A percentile compares a stretch with the other conserved stretches of the same genome.
Conservation (phyloP, 805 yeast genomes). For the Pichia heedii region DNA sequence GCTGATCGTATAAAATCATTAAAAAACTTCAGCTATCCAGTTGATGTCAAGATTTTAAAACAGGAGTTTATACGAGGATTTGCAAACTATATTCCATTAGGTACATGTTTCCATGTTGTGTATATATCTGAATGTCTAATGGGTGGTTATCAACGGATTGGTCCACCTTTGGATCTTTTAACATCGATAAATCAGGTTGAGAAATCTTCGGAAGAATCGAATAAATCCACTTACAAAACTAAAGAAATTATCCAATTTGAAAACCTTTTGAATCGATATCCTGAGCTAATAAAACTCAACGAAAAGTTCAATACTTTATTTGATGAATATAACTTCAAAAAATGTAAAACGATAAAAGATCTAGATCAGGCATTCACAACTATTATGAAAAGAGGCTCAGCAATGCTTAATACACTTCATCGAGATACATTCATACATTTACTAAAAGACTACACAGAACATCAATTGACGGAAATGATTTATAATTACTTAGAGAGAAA, state of each 20-base stretch:
- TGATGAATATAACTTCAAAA: conserved; percentile 3
- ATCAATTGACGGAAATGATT: conserved; percentile 43
- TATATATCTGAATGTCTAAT: conserved; percentile 48
- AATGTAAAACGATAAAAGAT: conserved; percentile 3
- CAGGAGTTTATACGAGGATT: conserved; percentile 45
- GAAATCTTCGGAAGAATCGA: background rate
- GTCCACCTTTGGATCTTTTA: background rate
- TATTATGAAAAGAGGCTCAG: conserved; percentile 19
- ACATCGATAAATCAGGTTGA: background rate
- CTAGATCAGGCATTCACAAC: conserved; percentile 5
- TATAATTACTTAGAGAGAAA: conserved; percentile 66
- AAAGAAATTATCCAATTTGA: background rate
- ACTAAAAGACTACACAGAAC: conserved; percentile 10
- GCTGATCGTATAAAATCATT: conserved; percentile 48
- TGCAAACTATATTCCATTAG: conserved; percentile 50
- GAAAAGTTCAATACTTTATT: conserved; percentile 2
- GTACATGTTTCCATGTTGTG: conserved; percentile 46
- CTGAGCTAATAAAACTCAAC: background rate
- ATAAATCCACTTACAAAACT: too few species aligned
- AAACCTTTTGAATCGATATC: background rate
- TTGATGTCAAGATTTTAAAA: conserved; percentile 34
- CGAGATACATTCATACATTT: conserved; percentile 15
- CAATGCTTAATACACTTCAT: conserved; percentile 13
- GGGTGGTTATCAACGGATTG: conserved; percentile 26
- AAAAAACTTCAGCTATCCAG: conserved; percentile 45